Evolutionary conservation across 345 rosid genomes (phyloP), one percentile per base, ranked within the genome.

Genomic region (Aquilaria sinensis): DNA sequence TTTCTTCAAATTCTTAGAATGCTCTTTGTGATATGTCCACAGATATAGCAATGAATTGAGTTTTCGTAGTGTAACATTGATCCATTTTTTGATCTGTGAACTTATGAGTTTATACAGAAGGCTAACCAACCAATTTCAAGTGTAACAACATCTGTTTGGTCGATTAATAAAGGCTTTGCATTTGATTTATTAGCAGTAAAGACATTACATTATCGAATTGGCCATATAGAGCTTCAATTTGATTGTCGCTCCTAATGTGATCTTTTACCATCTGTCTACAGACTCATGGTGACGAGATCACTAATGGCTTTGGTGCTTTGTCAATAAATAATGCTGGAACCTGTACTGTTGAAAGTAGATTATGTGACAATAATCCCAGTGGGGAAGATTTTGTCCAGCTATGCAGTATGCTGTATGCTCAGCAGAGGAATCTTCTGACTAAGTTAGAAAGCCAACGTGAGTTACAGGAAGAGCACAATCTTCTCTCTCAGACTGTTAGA

Each of bases 301-400:
- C 70, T 53, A 79, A 74, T 74, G 84, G 82, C 9, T 74, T 74
- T 66, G 75, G 74, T 57, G 65, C 78, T 12, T 62, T 72, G 53
- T 58, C 73, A 37, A 62, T 61, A 70, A 80, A 75, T 31, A 49
- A 72, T 54, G 64, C 71, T 54, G 68, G 79, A 70, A 58, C 78
- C 60, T 59, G 67, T 41, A 61, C 59, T 16, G 62, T 74, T 9
- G 86, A 84, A 67, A 71, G 71, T 70, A 74, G 60, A 33, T 74
- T 69, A 61, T 62, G 31, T 60, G 74, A 65, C 49, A 60, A 72
- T 63, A 59, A 55, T 57, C 53, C 53, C 60, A 78, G 84, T 48
- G 84, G 82, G 68, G 84, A 72, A 62, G 77, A 77, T 67, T 57
- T 75, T 53, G 34, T 72, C 30, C 85, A 82, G 61, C 68, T 84